Conservation (phyloP, 768 basidiomycete species). For the Suillus brevipes region DNA sequence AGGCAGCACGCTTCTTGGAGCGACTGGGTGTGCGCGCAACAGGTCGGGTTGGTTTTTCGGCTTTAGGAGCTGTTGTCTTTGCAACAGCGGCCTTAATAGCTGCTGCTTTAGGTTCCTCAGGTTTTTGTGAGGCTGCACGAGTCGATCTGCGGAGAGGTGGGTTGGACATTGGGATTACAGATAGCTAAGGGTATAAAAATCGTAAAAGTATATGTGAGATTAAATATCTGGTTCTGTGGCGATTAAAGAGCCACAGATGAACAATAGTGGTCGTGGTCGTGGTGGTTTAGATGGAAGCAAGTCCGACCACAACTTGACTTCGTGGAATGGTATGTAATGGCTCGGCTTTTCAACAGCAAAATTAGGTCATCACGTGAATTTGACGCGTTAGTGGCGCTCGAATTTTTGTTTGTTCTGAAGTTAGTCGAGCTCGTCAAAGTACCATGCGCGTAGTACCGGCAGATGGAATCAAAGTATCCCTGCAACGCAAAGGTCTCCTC, state of each 20-base stretch:
- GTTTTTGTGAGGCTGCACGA: slow-evolving; percentile 49
- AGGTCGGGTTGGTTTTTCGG: slow-evolving; percentile 30
- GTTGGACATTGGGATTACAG: slow-evolving; percentile 29
- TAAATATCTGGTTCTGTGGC: slow-evolving; percentile 1
- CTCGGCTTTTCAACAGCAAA: slow-evolving; percentile 7
- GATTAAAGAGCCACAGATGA: neutral
- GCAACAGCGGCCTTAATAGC: slow-evolving; percentile 32
- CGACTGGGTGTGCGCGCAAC: slow-evolving; percentile 23
- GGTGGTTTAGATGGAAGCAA: neutral
- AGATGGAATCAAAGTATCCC: neutral
- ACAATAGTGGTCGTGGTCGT: neutral
- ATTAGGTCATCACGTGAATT: slow-evolving; percentile 19
- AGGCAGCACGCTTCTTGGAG: slow-evolving; percentile 51
- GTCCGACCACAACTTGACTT: neutral
- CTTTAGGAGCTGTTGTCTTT: slow-evolving; percentile 29
- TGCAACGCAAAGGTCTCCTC: neutral
- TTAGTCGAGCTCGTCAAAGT: neutral
- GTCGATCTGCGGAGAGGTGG: slow-evolving; percentile 52
- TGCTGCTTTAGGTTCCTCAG: slow-evolving; percentile 24
- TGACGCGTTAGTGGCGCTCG: slow-evolving; percentile 27
- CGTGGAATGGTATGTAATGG: neutral
- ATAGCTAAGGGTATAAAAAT: slow-evolving; percentile 15
- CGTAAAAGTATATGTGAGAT: slow-evolving; percentile 2
- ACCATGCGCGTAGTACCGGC: neutral
- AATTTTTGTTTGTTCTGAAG: neutral